Base-by-base conservation (phyloP, 108 stramenopile species). In the Cyclotella atomus region DNA sequence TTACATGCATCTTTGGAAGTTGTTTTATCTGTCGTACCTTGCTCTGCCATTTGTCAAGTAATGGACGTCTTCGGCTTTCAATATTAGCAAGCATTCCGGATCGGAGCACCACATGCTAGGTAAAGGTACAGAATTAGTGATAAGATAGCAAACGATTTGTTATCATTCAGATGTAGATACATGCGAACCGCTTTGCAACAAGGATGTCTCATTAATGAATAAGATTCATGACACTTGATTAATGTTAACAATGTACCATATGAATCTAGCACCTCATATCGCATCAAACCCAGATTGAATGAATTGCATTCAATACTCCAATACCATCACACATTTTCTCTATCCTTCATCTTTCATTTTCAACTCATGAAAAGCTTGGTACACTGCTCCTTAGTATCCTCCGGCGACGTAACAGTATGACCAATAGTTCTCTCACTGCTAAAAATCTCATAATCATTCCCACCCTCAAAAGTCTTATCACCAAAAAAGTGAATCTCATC, bases 401-500 rank as follows among this genome's bases (percentile, higher is more conserved):
- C 97, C 0, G 97, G 98, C 45, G 84, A 87, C 6, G 92, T 97
- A 27, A 99, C 98, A 19, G 98, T 95, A 75, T 99, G 98, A 8
- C 98, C 99, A 65, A 94, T 97, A 2, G 96, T 97, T 59, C 96
- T 84, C 61, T 95, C 91, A 25, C 91, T 87, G 35, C 82, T 71
- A 81, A 97, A 99, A 73, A 99, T 98, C 71, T 99, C 99, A 82
- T 85, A 97, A 80, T 99, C 99, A 69, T 99, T 99, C 27, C 99
- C 99, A 23, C 99, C 99, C 73, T 97, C 86, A 61, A 97, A 98
- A 16, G 98, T 99, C 81, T 99, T 99, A 91, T 99, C 99, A 8
- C 99, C 99, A 72, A 99, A 99, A 79, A 99, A 99, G 77, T 99
- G 98, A 68, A 99, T 88, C 82, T 97, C 97, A 71, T 99, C 98